Evolutionary conservation across 495 filamentous ascomycete species (phyloP).

Genomic region (Penicillium bovifimosum): DNA sequence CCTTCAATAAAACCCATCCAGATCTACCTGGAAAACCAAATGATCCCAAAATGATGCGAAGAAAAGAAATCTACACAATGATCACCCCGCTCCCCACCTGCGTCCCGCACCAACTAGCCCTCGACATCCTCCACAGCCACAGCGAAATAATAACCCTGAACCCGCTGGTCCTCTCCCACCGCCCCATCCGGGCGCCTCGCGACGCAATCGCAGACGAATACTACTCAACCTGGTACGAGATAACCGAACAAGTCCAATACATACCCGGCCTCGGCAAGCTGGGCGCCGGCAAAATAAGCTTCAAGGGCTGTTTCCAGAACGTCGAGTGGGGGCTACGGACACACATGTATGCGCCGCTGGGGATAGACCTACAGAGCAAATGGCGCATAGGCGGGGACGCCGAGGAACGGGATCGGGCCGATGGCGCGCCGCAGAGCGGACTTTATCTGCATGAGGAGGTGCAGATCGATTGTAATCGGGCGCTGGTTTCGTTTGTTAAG

Average conservation of each 20-base stretch:
- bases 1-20: not conserved
- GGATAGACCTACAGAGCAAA: slow-evolving; percentile 62
- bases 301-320: slow-evolving; percentile 71
- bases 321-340: slow-evolving; percentile 63
- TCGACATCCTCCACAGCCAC: slow-evolving; percentile 67
- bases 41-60: slow-evolving; percentile 20
- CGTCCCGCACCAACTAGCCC: slow-evolving; percentile 59
- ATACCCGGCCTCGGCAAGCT: slow-evolving; percentile 56
- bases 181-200: slow-evolving; percentile 55
- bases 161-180: slow-evolving; percentile 66
- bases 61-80: slow-evolving; percentile 45
- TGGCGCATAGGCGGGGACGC: slow-evolving; percentile 40
- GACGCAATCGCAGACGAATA: slow-evolving; percentile 61
- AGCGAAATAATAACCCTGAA: slow-evolving; percentile 76
- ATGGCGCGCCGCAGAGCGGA: slow-evolving; percentile 47
- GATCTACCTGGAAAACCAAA: not conserved
- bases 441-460: slow-evolving; percentile 74
- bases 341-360: slow-evolving; percentile 66
- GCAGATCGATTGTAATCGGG: slow-evolving; percentile 68
- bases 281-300: slow-evolving; percentile 57
- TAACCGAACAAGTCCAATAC: slow-evolving; percentile 62
- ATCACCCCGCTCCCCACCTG: slow-evolving; percentile 65
- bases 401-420: slow-evolving; percentile 6
- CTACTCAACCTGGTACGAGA: slow-evolving; percentile 62
- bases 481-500: slow-evolving; percentile 68